A percentile compares a stretch with the other conserved stretches of the same genome.
Evolutionary conservation across 164 flowering plant species (phyloP).

Genomic region (Akebia trifoliata): DNA sequence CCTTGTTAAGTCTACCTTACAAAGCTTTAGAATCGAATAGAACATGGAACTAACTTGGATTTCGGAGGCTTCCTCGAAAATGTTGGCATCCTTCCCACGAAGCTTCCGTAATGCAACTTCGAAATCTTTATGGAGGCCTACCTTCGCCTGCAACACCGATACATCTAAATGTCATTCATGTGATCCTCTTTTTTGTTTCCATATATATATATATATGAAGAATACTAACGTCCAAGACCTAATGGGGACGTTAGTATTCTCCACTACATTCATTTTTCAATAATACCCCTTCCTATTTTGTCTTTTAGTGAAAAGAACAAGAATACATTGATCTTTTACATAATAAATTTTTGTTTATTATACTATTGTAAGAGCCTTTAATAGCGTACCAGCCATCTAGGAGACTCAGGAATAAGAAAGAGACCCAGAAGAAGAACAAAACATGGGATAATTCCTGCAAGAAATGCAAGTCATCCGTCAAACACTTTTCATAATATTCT

Average conservation of each 20-base stretch:
- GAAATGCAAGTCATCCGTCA: background rate
- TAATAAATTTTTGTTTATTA: no score
- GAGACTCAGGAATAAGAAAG: conserved; percentile 82
- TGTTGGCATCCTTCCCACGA: conserved; percentile 70
- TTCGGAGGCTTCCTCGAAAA: conserved; percentile 67
- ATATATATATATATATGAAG: no score
- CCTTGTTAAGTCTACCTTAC: background rate
- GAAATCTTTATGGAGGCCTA: conserved; percentile 58
- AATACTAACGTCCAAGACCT: no score
- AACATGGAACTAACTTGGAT: conserved; percentile 41
- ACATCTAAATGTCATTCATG: background rate
- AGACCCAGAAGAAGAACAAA: conserved; percentile 54
- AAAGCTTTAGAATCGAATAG: conserved; percentile 1
- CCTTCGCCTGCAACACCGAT: conserved; percentile 55
- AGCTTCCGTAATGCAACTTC: conserved; percentile 53
- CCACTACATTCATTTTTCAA: no score
- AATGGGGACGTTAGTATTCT: no score
- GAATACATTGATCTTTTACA: no score
- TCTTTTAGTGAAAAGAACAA: no score
- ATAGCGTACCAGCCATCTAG: conserved; percentile 95
- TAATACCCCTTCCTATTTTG: no score
- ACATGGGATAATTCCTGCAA: conserved; percentile 74
- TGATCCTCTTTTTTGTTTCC: no score
- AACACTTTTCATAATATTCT: no score
- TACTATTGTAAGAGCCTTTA: background rate